These are phyloP conservation scores for Yarrowia deformans DNA, from an alignment of 805 yeast genomes.

Conservation along the genomic window DNA sequence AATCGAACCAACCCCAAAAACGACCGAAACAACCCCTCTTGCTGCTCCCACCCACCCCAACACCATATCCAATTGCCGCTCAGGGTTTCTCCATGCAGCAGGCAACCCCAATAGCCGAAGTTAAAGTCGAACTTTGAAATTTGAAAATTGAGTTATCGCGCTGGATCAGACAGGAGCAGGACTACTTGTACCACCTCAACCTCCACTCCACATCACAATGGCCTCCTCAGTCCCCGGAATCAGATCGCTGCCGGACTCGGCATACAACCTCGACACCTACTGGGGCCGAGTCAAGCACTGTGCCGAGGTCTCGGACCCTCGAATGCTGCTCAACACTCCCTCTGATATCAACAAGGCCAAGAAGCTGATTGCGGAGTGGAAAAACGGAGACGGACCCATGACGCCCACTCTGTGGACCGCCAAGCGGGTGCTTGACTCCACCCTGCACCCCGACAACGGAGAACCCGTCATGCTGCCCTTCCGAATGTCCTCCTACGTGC, in stretches of 20 bases:
- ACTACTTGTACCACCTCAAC: background rate
- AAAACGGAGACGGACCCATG: constrained; percentile 71
- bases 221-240: constrained; percentile 90
- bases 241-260: constrained; percentile 77
- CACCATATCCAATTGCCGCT: constrained; percentile 12
- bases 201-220: constrained; percentile 56
- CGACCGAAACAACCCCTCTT: no score
- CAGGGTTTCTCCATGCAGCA: constrained; percentile 20
- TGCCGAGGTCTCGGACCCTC: constrained; percentile 90
- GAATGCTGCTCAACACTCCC: constrained; percentile 78
- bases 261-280: constrained; percentile 80
- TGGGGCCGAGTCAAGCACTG: constrained; percentile 96
- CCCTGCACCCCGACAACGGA: constrained; percentile 96
- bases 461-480: constrained; percentile 91
- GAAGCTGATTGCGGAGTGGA: constrained; percentile 70
- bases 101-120: constrained; percentile 32
- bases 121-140: constrained; percentile 20
- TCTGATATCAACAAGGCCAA: constrained; percentile 70
- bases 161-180: background rate
- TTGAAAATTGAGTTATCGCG: constrained; percentile 27
- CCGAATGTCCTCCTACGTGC: constrained; percentile 95
- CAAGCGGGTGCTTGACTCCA: constrained; percentile 84
- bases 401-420: constrained; percentile 89
- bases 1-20: background rate
- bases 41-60: no score